Percentiles rank a stretch among this genome's conserved stretches.
Evolutionary conservation across 305 asterid species (phyloP).

Genomic region (Fraxinus velutina): DNA sequence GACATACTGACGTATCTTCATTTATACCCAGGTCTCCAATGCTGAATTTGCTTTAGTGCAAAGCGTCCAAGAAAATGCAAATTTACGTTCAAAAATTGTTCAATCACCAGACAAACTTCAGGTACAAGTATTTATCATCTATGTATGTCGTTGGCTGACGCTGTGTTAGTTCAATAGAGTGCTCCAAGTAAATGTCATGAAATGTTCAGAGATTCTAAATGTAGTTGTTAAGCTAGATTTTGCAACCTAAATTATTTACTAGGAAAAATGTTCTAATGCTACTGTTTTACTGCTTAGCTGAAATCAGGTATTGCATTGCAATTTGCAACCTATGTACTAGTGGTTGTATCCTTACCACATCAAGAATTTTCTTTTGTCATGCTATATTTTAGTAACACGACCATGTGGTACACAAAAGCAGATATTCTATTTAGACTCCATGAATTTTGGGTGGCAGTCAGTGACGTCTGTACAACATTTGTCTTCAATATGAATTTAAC

Average conservation of each 20-base stretch:
- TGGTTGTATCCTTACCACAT: background rate
- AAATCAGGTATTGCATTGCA: slow-evolving; percentile 4
- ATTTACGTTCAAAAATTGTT: slow-evolving; percentile 77
- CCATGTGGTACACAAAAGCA: background rate
- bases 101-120: slow-evolving; percentile 98
- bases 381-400: background rate
- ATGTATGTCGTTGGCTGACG: background rate
- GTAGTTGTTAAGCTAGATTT: background rate
- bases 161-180: background rate
- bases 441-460: background rate
- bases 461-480: background rate
- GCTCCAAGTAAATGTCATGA: slow-evolving; percentile 6
- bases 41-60: slow-evolving; percentile 78
- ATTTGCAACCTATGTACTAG: background rate
- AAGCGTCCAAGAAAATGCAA: slow-evolving; percentile 80
- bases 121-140: slow-evolving; percentile 37
- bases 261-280: background rate
- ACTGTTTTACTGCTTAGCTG: background rate
- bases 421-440: background rate
- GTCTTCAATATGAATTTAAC: background rate
- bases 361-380: background rate
- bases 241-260: background rate
- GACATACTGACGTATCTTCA: slow-evolving; percentile 19
- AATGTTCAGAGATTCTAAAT: background rate
- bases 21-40: slow-evolving; percentile 56